Conservation (phyloP, 2,329 filamentous ascomycete genomes). For the Exophiala oligosperma region DNA sequence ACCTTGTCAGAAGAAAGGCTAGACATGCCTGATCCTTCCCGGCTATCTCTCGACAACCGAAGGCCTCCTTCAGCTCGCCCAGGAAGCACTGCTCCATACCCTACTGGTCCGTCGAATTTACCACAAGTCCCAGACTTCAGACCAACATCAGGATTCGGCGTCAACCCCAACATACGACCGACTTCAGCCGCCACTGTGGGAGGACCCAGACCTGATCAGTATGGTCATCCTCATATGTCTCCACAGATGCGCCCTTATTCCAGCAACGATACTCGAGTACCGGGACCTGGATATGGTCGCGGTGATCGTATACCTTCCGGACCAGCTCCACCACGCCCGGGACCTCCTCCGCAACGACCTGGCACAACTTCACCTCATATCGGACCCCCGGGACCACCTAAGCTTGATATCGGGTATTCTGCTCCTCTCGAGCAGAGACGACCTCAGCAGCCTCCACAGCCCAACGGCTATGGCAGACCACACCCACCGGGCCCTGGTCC, state of each 20-base stretch:
- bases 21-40: constrained; percentile 51
- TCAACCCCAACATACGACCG: constrained; percentile 49
- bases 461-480: constrained; percentile 2
- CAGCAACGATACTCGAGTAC: constrained; percentile 24
- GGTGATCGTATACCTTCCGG: constrained; percentile 20
- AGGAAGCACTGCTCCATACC: constrained; percentile 41
- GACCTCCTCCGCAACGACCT: constrained; percentile 10
- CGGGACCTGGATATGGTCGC: constrained; percentile 32
- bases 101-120: constrained; percentile 38
- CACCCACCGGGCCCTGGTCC: constrained; percentile 10
- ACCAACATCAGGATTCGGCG: constrained; percentile 48
- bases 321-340: constrained; percentile 5
- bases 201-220: constrained; percentile 25
- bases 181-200: constrained; percentile 33
- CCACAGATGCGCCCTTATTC: constrained; percentile 26
- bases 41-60: constrained; percentile 37
- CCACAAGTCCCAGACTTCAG: constrained; percentile 39
- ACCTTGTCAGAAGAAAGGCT: constrained; percentile 38
- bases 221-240: constrained; percentile 12
- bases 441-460: constrained; percentile 17
- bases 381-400: constrained; percentile 31
- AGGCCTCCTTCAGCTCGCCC: constrained; percentile 30
- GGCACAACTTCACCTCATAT: neutral
- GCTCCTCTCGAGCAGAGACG: constrained; percentile 41
- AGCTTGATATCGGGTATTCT: constrained; percentile 49